Evolutionary conservation across 2,329 filamentous ascomycete species (phyloP).

Genomic region (Cercospora sp.): DNA sequence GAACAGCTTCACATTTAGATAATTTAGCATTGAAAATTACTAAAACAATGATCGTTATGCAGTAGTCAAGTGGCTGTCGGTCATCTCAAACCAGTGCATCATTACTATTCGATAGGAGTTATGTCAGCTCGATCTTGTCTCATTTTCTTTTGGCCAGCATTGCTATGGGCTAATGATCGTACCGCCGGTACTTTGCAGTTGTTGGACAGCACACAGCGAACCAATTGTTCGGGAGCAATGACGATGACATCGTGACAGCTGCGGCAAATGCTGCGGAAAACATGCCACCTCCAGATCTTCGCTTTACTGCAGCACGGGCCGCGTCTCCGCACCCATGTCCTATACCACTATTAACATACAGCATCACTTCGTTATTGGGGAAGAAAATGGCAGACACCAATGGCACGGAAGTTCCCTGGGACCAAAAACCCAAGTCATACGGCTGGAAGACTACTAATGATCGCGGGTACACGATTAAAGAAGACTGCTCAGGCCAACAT

Average conservation of each 20-base stretch:
- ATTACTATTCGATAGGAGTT: not conserved
- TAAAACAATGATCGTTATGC: not conserved
- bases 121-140: too few species aligned
- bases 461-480: not conserved
- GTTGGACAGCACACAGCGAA: too few species aligned
- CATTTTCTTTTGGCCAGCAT: too few species aligned
- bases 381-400: not conserved
- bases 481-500: not conserved
- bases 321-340: not conserved
- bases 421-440: not conserved
- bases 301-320: not conserved
- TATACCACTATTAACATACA: not conserved
- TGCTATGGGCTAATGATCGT: too few species aligned
- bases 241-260: not conserved
- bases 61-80: not conserved
- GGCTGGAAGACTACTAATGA: not conserved
- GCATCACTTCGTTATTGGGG: not conserved
- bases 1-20: not conserved
- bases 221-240: too few species aligned
- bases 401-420: not conserved
- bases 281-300: not conserved
- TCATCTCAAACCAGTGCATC: not conserved
- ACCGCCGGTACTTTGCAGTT: too few species aligned
- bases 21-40: too few species aligned
- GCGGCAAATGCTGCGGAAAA: not conserved